These are phyloP conservation scores for Phytophthora hibernalis DNA, from an alignment of 352 stramenopile genomes.

Conservation along the genomic window DNA sequence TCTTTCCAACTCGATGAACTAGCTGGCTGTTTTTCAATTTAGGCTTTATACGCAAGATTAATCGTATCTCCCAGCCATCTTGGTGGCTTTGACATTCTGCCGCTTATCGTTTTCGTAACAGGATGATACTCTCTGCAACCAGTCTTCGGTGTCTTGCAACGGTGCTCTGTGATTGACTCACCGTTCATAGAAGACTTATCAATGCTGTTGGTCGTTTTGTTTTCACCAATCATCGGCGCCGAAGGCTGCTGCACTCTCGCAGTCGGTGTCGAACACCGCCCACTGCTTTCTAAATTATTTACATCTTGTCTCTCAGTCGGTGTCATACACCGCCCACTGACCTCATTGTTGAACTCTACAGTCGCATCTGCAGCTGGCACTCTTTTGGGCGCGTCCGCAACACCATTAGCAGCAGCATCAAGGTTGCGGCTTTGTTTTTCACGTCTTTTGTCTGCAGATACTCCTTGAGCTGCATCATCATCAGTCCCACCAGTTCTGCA, in stretches of 20 bases:
- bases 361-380: no score
- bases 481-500: no score
- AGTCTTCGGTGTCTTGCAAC: no score
- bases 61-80: constrained; percentile 5
- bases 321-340: neutral
- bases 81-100: constrained; percentile 4
- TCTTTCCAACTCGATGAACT: neutral
- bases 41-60: neutral
- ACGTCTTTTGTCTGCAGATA: no score
- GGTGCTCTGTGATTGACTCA: neutral
- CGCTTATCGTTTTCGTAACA: no score
- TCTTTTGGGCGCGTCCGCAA: no score
- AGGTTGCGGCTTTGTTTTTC: no score
- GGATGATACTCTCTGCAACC: neutral
- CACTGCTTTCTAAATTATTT: neutral
- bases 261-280: neutral
- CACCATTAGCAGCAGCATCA: no score
- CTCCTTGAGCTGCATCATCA: no score
- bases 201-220: neutral
- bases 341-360: no score
- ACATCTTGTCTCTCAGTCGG: neutral
- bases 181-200: neutral
- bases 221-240: neutral
- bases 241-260: neutral
- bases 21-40: no score